Evolutionary conservation across 176 grass and related monocot genomes (phyloP), one percentile per base, ranked within the genome.

Genomic region (Lolium rigidum): DNA sequence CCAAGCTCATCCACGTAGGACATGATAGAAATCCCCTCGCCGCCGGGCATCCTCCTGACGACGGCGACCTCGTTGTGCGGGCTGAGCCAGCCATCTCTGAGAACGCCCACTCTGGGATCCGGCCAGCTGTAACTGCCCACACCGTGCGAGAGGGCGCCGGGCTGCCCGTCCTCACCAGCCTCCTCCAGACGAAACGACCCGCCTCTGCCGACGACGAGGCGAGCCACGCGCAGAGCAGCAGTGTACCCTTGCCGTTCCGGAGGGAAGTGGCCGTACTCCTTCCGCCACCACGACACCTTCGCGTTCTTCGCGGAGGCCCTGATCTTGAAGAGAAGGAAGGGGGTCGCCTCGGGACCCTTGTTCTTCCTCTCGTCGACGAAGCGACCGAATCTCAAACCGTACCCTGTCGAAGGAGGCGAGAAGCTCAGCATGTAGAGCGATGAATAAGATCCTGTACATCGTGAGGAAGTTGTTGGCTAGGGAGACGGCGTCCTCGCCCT

Each of bases 151-250:
- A 74, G 44, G 1, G 71, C 71, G 1, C 71, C 71, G 2, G 71
- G 71, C 22, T 74, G 71, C n/a, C 71, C 71, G 12, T 50, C 71
- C 71, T 74, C 71, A 4, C 71, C 46, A 8, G 71, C 71, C 71
- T 74, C 44, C 21, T 50, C 46, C 21, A 74, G 21, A 26, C 46
- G 71, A 74, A 44, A 35, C 31, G 31, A 22, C 24, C 71, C 71
- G 3, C 50, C 71, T 26, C 12, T 16, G 21, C 71, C 71, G 13
- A 15, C 3, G 21, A 74, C 71, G 12, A 74, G 12, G 13, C 71
- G 71, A 24, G 71, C 71, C 21, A 74, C 6, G 21, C 71, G 46
- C 44, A 35, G 31, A 35, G 48, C 71, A 3, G 6, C n/a, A 8
- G 71, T 74, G 71, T 49, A 49, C n/a, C 70, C 70, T 25, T 43